These are phyloP conservation scores for Phialophora macrospora DNA, from an alignment of 2,329 filamentous ascomycete genomes.

Conservation along the genomic window DNA sequence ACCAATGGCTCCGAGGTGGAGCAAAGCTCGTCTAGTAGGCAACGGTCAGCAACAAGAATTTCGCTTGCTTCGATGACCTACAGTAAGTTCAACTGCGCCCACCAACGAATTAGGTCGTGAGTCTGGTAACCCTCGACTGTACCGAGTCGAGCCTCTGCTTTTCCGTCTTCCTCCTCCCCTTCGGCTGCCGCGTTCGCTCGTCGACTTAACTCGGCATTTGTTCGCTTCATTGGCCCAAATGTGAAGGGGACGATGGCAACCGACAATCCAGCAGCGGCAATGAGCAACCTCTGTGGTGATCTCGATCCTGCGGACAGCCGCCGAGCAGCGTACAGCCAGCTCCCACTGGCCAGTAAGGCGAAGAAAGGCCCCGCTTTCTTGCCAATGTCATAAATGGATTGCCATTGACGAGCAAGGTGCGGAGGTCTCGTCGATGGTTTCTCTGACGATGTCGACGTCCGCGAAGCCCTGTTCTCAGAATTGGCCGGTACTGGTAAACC, in stretches of 20 bases:
- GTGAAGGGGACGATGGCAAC: constrained; percentile 25
- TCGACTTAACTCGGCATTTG: constrained; percentile 25
- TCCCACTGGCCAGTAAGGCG: constrained; percentile 17
- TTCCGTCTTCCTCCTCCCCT: constrained; percentile 19
- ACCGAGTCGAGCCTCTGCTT: constrained; percentile 10
- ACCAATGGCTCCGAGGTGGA: constrained; percentile 24
- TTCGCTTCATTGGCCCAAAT: constrained; percentile 24
- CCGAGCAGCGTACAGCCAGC: constrained; percentile 19
- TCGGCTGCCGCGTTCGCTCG: constrained; percentile 20
- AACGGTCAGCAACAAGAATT: background rate
- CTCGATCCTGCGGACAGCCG: constrained; percentile 4
- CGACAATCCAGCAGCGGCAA: constrained; percentile 14
- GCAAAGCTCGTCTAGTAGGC: constrained; percentile 13
- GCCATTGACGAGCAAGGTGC: constrained; percentile 29
- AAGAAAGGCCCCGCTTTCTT: constrained; percentile 25
- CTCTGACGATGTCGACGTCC: constrained; percentile 14
- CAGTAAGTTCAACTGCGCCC: constrained; percentile 25
- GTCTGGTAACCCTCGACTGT: constrained; percentile 24
- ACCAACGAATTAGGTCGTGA: constrained; percentile 25
- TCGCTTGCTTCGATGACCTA: constrained; percentile 7
- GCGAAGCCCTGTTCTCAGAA: constrained; percentile 18
- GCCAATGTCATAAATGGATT: constrained; percentile 22
- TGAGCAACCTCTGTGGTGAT: constrained; percentile 20
- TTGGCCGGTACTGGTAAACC: constrained; percentile 20
- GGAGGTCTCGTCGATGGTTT: constrained; percentile 17